Evolutionary conservation across 108 stramenopile species (phyloP), one percentile per base, ranked within the genome.

Genomic region (Heterococcus sp.): DNA sequence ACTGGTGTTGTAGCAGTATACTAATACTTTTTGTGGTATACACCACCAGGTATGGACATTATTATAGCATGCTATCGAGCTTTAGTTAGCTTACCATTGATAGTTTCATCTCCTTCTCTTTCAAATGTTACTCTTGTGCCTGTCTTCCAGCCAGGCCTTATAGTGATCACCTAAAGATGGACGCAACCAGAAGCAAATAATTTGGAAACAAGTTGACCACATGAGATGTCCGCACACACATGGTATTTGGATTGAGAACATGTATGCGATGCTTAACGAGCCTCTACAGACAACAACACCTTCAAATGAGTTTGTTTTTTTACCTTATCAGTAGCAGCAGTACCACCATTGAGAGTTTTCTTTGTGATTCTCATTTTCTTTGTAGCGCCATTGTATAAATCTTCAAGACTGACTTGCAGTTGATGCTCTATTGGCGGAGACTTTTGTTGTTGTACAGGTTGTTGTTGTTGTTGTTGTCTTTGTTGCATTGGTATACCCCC

Each of bases 121-220:
- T 89, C 75, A 74, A 97, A 97, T 30, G 93, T 92, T 82, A 99
- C 92, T 71, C 92, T 93, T 58, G 96, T 91, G 74, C 93, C 91
- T 78, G 95, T 90, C 46, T 91, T 87, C 93, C 93, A 93, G 1
- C 98, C 98, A 85, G 94, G 94, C 76, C 97, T 95, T 64, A 98
- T 90, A 69, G 92, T 89, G 27, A 97, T 83, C 76, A 93, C 93
- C 84, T 95, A 21, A 8, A 58, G n/a, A n/a, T n/a, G n/a, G n/a
- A n/a, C n/a, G n/a, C n/a, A n/a, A n/a, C n/a, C n/a, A n/a, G n/a
- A n/a, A n/a, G n/a, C n/a, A n/a, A n/a, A n/a, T n/a, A n/a, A n/a
- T n/a, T n/a, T n/a, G n/a, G n/a, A n/a, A n/a, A n/a, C 8, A 58
- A 58, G 46, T 14, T 58, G 46, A 58, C 14, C 8, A 21, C 8